phyloP scores from a whole-genome alignment of 1,284 basidiomycete species.

The Stereum hirsutum region DNA sequence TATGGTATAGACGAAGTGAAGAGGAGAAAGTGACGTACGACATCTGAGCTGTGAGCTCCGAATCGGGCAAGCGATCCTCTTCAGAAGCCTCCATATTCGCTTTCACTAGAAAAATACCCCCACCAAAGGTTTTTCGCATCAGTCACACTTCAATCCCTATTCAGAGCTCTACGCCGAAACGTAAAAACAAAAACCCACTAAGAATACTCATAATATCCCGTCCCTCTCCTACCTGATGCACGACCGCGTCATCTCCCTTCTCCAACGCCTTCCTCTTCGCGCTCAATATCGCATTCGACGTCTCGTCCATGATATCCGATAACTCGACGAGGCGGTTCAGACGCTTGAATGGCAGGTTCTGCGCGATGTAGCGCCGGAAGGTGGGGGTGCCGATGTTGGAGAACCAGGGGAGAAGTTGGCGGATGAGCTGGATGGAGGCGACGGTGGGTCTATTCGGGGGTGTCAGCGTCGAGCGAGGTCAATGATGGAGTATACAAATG shows the following conservation, averaged over 20 bases:
- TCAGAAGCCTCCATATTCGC: constrained; percentile 4
- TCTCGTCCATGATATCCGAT: constrained; percentile 24
- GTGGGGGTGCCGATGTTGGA: neutral
- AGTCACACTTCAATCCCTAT: too few species aligned
- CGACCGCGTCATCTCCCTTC: constrained; percentile 23
- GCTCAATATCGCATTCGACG: constrained; percentile 23
- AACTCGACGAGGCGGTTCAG: constrained; percentile 23
- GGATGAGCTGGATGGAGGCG: constrained; percentile 18
- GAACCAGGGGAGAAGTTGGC: constrained; percentile 19
- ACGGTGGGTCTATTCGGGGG: constrained; percentile 14
- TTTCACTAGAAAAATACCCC: constrained; percentile 1
- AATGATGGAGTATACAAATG: too few species aligned
- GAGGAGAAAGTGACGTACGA: neutral
- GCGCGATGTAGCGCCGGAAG: constrained; percentile 23
- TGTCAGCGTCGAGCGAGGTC: too few species aligned
- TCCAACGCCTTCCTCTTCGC: constrained; percentile 25
- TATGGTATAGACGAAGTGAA: neutral
- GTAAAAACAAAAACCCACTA: too few species aligned
- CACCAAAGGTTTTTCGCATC: too few species aligned
- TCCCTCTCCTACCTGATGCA: constrained; percentile 22
- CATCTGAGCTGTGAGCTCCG: constrained; percentile 4
- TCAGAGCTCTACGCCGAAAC: too few species aligned
- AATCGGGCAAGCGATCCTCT: constrained; percentile 3
- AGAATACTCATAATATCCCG: constrained; percentile 38
- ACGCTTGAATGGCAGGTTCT: constrained; percentile 20